A percentile compares a stretch with the other conserved stretches of the same genome.
Conservation (phyloP, 1,139 yeast genomes). For the Geotrichum siamense region DNA sequence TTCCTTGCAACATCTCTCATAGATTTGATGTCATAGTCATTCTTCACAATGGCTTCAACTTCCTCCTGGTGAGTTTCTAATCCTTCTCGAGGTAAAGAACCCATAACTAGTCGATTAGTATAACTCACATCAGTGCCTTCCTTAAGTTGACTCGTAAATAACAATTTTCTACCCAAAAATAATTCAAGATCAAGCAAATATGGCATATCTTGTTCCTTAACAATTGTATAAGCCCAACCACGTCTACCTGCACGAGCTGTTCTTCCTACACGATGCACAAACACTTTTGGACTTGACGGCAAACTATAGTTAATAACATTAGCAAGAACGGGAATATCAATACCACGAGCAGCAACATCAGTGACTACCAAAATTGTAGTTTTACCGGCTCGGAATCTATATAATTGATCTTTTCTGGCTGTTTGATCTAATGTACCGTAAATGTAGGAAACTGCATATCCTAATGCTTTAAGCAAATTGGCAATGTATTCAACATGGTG, state of each 20-base stretch:
- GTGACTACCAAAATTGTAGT: slow-evolving; percentile 86
- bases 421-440: slow-evolving; percentile 93
- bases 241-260: slow-evolving; percentile 98
- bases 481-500: slow-evolving; percentile 94
- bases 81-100: slow-evolving; percentile 67
- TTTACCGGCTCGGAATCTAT: slow-evolving; percentile 76
- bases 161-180: slow-evolving; percentile 76
- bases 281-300: slow-evolving; percentile 88
- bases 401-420: slow-evolving; percentile 85
- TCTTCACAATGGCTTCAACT: slow-evolving; percentile 51
- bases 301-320: slow-evolving; percentile 86
- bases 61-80: slow-evolving; percentile 71
- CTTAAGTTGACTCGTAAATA: slow-evolving; percentile 40
- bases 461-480: slow-evolving; percentile 59
- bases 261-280: slow-evolving; percentile 96
- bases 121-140: slow-evolving; percentile 56
- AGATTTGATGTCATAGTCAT: slow-evolving; percentile 62
- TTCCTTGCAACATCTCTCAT: slow-evolving; percentile 67
- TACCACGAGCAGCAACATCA: slow-evolving; percentile 99
- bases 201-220: slow-evolving; percentile 80
- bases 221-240: slow-evolving; percentile 96
- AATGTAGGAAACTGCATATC: slow-evolving; percentile 80
- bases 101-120: slow-evolving; percentile 72
- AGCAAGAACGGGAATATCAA: slow-evolving; percentile 93
- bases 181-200: slow-evolving; percentile 85